Base-by-base conservation (phyloP, 139 green algal genomes). In the Chlorella sorokiniana region DNA sequence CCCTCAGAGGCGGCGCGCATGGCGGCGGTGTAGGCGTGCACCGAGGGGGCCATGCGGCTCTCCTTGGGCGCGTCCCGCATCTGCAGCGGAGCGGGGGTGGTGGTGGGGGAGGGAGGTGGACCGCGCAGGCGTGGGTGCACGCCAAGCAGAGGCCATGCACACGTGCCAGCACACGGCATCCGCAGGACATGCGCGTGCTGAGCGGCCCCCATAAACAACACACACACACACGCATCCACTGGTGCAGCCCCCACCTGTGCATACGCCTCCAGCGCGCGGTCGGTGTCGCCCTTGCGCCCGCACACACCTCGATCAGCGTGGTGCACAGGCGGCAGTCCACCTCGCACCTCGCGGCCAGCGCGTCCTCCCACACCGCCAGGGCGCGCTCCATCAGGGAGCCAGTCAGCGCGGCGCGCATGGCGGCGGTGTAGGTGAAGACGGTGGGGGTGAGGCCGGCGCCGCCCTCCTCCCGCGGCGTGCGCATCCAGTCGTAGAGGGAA, bases 401-500 rank as follows among this genome's bases (percentile, higher is more conserved):
- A 1, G 84, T 82, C 23, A 97, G 85, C 16, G 93, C 93, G 0
- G 94, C 94, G 0, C 94, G 87, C 94, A 97, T 96, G 42, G 93
- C 94, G 20, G 93, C 94, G 0, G 94, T 97, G 91, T 96, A 97
- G 3, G 94, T 96, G 91, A 91, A 96, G 1, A 94, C 91, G 0
- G 93, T 94, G n/a, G 89, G 86, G 16, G 48, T 56, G 31, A 97
- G 83, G 1, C 75, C 91, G 2, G 88, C 94, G 29, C 94, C 94
- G 35, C 94, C 94, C 27, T 83, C 83, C 0, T 44, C n/a, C 0
- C 40, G 10, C 0, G 82, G 74, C 0, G 86, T 81, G 7, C 86
- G 86, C 94, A 97, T 97, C 94, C 94, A 97, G 76, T 97, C 92
- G 79, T 97, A 97, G 67, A 97, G 82, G 0, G 68, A 77, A 38